Base-by-base conservation (phyloP, 2,329 filamentous ascomycete species). In the Hyphodiscus sp. region DNA sequence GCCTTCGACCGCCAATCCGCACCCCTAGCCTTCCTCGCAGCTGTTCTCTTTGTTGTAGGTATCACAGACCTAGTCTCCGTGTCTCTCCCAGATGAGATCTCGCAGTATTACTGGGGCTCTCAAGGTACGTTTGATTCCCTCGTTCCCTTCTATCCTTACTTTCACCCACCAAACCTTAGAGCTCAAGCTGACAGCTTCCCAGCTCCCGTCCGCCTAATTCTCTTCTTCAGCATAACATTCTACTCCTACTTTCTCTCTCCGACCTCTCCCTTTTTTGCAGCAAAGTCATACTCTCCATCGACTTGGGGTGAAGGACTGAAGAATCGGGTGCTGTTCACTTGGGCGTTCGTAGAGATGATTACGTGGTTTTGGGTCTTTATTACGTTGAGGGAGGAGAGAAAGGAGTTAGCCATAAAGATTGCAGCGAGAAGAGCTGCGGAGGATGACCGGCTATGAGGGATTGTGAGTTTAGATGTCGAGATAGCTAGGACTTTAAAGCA, bases 301-400 rank as follows among this genome's bases (percentile, higher is more conserved):
- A 70, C 77, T 61, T 65, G 77, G 67, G 76, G 82, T 48, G 85
- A 91, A 58, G 79, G 81, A 20, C 70, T 96, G 63, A 90, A 91
- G 74, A 95, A 95, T 68, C 81, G 89, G 49, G 74, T 95, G 42
- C 82, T 95, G 42, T 95, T 96, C 67, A 84, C 87, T 0, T 94
- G 90, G 71, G 83, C 83, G 9, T 94, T 96, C 64, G 67, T 95
- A 66, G 91, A 96, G 74, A 81, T 89, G 68, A 76, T 89, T 61
- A 79, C 80, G 57, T 96, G 91, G 89, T 91, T 95, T 70, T 96
- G 91, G 91, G 83, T 82, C 20, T 89, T 83, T 77, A 76, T 85
- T 29, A 86, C 82, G 4, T 69, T 90, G 62, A 75, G 82, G 50
- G 86, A 90, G 64, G 86, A 90, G 73, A 67, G 72, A 51, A 67